Conservation (phyloP, 305 asterid genomes). For the Ilex paraguariensis region DNA sequence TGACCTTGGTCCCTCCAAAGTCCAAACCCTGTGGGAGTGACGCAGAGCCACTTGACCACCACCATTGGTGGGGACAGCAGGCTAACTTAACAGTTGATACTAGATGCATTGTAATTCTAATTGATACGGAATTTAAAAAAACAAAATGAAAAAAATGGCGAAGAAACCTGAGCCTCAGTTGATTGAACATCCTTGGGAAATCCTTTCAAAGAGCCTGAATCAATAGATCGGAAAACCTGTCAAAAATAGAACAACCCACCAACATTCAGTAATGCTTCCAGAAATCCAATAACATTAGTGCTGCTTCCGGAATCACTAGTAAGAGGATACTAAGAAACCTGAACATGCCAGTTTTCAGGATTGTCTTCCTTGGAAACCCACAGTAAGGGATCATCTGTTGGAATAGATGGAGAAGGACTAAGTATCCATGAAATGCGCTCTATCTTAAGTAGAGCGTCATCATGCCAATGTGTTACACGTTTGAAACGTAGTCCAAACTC, state of each 20-base stretch:
- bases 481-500: constrained; percentile 62
- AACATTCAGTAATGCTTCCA: constrained; percentile 8
- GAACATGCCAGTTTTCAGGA: constrained; percentile 88
- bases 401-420: constrained; percentile 50
- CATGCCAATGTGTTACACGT: constrained; percentile 68
- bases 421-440: constrained; percentile 83
- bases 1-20: too few relatives aligned
- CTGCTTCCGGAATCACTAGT: background rate
- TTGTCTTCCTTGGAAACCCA: constrained; percentile 59
- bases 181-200: constrained; percentile 57
- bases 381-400: constrained; percentile 58
- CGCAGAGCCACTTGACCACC: too few relatives aligned
- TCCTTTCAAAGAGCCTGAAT: constrained; percentile 92
- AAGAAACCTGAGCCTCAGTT: constrained; percentile 57
- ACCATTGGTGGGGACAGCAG: too few relatives aligned
- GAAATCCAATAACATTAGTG: background rate
- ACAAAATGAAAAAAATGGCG: constrained; percentile 4
- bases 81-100: too few relatives aligned
- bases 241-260: constrained; percentile 6
- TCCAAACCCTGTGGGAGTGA: too few relatives aligned
- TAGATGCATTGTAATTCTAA: too few relatives aligned
- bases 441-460: constrained; percentile 73
- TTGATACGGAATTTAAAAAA: background rate
- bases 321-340: constrained; percentile 34
- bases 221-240: constrained; percentile 90